phyloP scores from a whole-genome alignment of 1,284 basidiomycete species.

The Pholiota adiposa region DNA sequence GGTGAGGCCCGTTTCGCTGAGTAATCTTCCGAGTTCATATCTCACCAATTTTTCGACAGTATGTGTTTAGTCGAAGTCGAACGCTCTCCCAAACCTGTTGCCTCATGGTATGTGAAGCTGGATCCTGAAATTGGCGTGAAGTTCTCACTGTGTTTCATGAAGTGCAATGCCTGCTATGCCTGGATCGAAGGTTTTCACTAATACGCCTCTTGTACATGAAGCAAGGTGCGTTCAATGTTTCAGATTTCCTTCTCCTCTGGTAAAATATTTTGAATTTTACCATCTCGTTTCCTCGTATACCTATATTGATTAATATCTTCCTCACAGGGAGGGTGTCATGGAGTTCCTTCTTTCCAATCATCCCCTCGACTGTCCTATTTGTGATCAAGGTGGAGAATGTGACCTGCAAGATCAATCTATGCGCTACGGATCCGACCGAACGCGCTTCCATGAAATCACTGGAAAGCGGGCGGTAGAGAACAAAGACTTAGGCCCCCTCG shows the following conservation, averaged over 20 bases:
- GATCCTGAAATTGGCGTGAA: neutral
- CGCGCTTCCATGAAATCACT: constrained; percentile 96
- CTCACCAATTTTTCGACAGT: constrained; percentile 36
- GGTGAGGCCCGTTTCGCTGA: constrained; percentile 50
- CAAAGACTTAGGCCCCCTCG: constrained; percentile 97
- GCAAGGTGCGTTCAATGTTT: constrained; percentile 62
- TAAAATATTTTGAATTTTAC: neutral
- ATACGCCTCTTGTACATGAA: constrained; percentile 94
- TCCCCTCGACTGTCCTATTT: constrained; percentile 97
- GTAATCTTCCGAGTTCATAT: constrained; percentile 26
- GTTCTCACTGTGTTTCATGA: constrained; percentile 3
- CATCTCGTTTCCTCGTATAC: neutral
- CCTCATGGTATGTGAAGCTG: constrained; percentile 73
- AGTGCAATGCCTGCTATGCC: constrained; percentile 99
- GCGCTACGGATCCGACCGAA: constrained; percentile 97
- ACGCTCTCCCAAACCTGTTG: constrained; percentile 92
- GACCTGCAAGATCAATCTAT: constrained; percentile 99
- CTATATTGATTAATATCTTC: neutral
- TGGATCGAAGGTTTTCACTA: constrained; percentile 95
- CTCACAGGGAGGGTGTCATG: constrained; percentile 91
- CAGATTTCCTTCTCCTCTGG: neutral
- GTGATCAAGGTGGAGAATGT: constrained; percentile 98
- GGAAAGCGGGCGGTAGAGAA: constrained; percentile 99
- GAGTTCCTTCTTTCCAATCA: constrained; percentile 98
- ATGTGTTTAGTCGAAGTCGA: constrained; percentile 99